A percentile compares a stretch with the other conserved stretches of the same genome.
phyloP scores from a whole-genome alignment of 371 early-diverging fungal species.

The Conidiobolus incongruus region DNA sequence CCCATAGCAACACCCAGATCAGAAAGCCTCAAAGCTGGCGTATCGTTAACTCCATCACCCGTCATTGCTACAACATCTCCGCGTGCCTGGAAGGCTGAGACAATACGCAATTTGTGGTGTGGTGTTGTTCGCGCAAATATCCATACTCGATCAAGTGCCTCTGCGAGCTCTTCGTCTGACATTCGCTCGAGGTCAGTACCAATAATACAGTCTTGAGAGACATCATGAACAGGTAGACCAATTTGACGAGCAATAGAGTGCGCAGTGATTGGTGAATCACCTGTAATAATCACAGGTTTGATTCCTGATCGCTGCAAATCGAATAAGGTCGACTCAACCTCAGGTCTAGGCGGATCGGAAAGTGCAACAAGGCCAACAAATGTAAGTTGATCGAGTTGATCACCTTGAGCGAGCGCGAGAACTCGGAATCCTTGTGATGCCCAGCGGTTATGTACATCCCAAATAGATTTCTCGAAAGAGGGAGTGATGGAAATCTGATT shows the following conservation, averaged over 20 bases:
- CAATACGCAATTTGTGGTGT: conserved; percentile 72
- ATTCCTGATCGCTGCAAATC: conserved; percentile 46
- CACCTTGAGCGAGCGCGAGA: conserved; percentile 55
- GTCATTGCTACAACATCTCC: conserved; percentile 71
- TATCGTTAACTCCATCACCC: conserved; percentile 96
- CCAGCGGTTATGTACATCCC: conserved; percentile 36
- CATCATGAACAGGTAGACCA: conserved; percentile 35
- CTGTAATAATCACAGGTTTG: conserved; percentile 73
- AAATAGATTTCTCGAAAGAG: conserved; percentile 19
- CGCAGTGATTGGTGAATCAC: conserved; percentile 66
- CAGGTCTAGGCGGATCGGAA: conserved; percentile 63
- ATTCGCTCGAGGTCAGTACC: conserved; percentile 46
- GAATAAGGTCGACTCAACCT: conserved; percentile 36
- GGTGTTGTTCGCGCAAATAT: conserved; percentile 85
- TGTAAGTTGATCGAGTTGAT: conserved; percentile 27
- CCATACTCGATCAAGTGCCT: conserved; percentile 23
- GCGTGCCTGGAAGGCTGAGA: conserved; percentile 45
- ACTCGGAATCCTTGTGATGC: conserved; percentile 71
- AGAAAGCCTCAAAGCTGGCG: conserved; percentile 69
- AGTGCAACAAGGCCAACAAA: conserved; percentile 69
- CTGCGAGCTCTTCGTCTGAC: conserved; percentile 33
- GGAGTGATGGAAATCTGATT: conserved; percentile 29
- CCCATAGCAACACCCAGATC: conserved; percentile 88
- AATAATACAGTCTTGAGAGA: conserved; percentile 26
- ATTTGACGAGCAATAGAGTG: conserved; percentile 52